Evolutionary conservation across 306 rosid species (phyloP), one percentile per base, ranked within the genome.

Genomic region (Vachellia collinsii): DNA sequence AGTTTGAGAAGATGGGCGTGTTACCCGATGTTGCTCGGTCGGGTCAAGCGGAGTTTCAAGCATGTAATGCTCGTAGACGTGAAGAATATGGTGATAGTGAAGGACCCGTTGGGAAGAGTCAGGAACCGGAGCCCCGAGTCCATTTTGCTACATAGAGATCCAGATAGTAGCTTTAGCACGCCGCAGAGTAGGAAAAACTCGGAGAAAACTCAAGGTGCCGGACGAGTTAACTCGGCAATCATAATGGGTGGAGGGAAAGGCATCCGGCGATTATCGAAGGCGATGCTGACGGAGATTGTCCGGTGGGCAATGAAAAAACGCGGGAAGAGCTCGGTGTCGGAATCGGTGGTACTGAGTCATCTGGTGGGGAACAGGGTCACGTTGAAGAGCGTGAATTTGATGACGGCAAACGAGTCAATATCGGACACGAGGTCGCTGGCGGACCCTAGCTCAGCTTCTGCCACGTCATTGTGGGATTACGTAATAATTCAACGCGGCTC

Each of bases 211-310:
- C 89, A 84, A 62, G 69, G 82, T 1, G 87, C 56, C 36, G 34
- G 37, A 0, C 19, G 20, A 0, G 88, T 89, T 4, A 81, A 86
- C 84, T 66, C 99, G 11, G 87, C 85, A 7, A 61, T 91, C 1
- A 23, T 95, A 5, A 81, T 85, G 47, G 99, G 99, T 75, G 99
- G 98, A 17, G 87, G 91, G 3, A 95, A 97, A 9, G 98, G 98
- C 0, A 67, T 95, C 9, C 88, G 99, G 22, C 77, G 96, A 13
- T 65, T 95, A 6, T 84, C 98, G 5, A 82, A 54, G 9, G 79
- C 94, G 1, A 82, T 87, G 66, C 8, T 87, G 8, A 78, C 86
- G 22, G 96, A 88, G 81, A 89, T 93, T 8, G 97, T 92, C 6
- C 85, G 98, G 20, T 90, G 88, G 0, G 76, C 89, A 0, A 83